A percentile compares a stretch with the other conserved stretches of the same genome.
Evolutionary conservation across 805 yeast species (phyloP).

Genomic region (Hanseniaspora singularis): DNA sequence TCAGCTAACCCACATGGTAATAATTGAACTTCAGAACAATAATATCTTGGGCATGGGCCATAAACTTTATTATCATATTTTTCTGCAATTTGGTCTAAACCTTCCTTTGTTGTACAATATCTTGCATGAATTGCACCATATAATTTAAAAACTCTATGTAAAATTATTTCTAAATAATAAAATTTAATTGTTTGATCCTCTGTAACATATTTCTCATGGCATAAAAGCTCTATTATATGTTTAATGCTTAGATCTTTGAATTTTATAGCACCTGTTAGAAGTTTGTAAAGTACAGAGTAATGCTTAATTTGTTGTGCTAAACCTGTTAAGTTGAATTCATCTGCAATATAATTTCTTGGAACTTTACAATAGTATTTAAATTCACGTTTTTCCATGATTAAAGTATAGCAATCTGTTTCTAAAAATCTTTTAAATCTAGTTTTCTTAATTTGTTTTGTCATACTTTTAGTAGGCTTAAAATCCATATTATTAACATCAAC

Average conservation of each 20-base stretch:
- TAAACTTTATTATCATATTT: constrained; percentile 81
- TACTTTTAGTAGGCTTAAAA: too few relatives aligned
- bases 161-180: constrained; percentile 39
- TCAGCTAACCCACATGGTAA: constrained; percentile 89
- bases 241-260: constrained; percentile 31
- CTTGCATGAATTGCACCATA: constrained; percentile 93
- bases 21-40: constrained; percentile 80
- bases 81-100: constrained; percentile 83
- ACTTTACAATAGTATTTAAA: constrained; percentile 75
- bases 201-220: constrained; percentile 14
- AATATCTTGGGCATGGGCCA: constrained; percentile 83
- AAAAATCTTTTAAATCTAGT: constrained; percentile 30
- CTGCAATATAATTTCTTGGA: constrained; percentile 84
- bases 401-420: constrained; percentile 20
- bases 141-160: constrained; percentile 80
- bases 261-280: constrained; percentile 70
- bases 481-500: not conserved
- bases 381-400: constrained; percentile 52
- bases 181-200: not conserved
- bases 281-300: constrained; percentile 81
- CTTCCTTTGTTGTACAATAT: constrained; percentile 77
- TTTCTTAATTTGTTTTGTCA: not conserved
- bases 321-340: constrained; percentile 92
- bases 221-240: constrained; percentile 20
- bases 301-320: constrained; percentile 74